Evolutionary conservation across 345 rosid species (phyloP), one percentile per base, ranked within the genome.

Genomic region (Brassica napus): DNA sequence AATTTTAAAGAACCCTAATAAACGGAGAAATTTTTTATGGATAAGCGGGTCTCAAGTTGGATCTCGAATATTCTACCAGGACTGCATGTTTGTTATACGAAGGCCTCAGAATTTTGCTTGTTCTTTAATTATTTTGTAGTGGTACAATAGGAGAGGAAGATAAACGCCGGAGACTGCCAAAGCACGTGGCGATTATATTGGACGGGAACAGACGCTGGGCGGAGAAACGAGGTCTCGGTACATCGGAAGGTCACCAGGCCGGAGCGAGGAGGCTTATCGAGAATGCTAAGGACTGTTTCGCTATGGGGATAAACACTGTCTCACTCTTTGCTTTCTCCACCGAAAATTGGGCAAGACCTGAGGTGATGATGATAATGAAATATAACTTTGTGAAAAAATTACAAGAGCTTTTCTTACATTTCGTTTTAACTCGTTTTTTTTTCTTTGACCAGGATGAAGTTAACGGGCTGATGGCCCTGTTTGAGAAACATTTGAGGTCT

Each of bases 191-290:
- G 39, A 75, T 90, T 26, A 87, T 92, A 62, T 86, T 92, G 90
- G 97, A 88, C 52, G 97, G 96, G 14, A 90, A 87, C 73, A 89
- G 79, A 31, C 77, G 94, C 77, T 92, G 94, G 94, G 92, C 92
- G 4, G 77, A 82, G 59, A 84, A 84, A 64, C 85, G 85, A 15
- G 95, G 94, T 28, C 34, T 86, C 34, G 70, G 64, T 8, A 35
- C 88, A 37, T 55, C 82, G 4, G 80, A 81, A 1, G 97, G 97
- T 3, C 96, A 90, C 74, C 77, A 85, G 63, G 94, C 89, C 1
- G 94, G 97, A 12, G 89, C 82, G 0, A 69, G 54, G 69, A 83
- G 81, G 26, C 73, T 90, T 26, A 71, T 77, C 77, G 78, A 84
- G 81, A 63, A 89, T 32, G 74, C 87, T 39, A 75, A 81, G 67